Conservation (phyloP, 163 green algal species). For the Scenedesmus sp. region DNA sequence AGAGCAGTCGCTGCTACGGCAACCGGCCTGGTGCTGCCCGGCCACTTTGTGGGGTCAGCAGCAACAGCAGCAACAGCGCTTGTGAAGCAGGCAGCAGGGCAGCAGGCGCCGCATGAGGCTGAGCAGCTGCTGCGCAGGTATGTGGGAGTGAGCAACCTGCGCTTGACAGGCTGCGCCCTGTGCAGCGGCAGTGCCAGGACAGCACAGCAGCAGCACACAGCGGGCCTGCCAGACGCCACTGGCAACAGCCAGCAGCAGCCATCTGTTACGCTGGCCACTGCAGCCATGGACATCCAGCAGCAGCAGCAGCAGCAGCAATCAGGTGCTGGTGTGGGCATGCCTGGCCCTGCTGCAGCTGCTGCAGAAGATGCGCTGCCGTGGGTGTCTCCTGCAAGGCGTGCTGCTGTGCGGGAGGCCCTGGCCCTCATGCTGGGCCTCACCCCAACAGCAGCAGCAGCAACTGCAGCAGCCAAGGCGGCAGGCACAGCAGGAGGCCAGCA, state of each 20-base stretch:
- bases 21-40: constrained; percentile 11
- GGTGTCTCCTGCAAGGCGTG: neutral
- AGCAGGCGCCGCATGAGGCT: neutral
- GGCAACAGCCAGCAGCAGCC: neutral
- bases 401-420: neutral
- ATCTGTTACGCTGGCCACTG: neutral
- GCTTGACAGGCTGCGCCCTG: neutral
- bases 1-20: constrained; percentile 19
- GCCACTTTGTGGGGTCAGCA: neutral
- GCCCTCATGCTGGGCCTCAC: neutral
- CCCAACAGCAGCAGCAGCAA: neutral
- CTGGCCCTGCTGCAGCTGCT: neutral
- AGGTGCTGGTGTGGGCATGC: neutral
- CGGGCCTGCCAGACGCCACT: neutral
- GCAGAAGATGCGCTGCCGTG: neutral
- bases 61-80: neutral
- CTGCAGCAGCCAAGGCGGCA: constrained; percentile 4
- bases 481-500: neutral
- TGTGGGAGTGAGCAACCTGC: neutral
- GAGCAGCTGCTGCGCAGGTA: neutral
- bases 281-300: neutral
- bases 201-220: neutral
- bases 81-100: neutral
- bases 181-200: neutral
- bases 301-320: constrained; percentile 16